These are phyloP conservation scores for Trichoderma asperellum DNA, from an alignment of 2,329 filamentous ascomycete species.

Conservation along the genomic window DNA sequence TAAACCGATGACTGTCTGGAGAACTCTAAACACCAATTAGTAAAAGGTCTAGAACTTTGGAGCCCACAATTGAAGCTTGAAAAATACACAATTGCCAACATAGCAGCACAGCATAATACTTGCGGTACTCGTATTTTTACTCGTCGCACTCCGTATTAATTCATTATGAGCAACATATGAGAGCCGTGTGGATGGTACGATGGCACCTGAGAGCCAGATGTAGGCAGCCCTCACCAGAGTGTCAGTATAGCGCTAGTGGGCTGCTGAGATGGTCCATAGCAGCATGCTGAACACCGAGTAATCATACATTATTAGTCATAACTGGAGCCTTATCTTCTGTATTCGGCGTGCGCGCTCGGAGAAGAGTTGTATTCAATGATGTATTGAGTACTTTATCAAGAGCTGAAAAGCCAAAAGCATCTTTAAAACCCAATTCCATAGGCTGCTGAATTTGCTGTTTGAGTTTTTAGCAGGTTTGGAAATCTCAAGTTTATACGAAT, in stretches of 20 bases:
- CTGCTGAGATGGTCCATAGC: slow-evolving; percentile 16
- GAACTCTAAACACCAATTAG: slow-evolving; percentile 16
- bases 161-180: background rate
- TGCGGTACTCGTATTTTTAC: background rate
- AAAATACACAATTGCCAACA: background rate
- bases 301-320: slow-evolving; percentile 12
- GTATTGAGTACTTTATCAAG: background rate
- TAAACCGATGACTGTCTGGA: slow-evolving; percentile 15
- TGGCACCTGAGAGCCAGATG: background rate
- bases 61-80: slow-evolving; percentile 21
- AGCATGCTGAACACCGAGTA: background rate
- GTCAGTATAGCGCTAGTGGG: slow-evolving; percentile 14
- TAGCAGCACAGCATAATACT: background rate
- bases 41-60: slow-evolving; percentile 17
- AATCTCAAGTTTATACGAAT: background rate
- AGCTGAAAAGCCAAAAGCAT: slow-evolving; percentile 18
- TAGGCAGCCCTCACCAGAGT: background rate
- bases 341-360: background rate
- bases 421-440: background rate
- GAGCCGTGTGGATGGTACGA: background rate
- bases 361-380: background rate
- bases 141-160: slow-evolving; percentile 13
- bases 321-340: too few species aligned
- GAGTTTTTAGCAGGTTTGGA: slow-evolving; percentile 12
- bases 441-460: slow-evolving; percentile 2